These are phyloP conservation scores for Collariella sp. DNA, from an alignment of 495 filamentous ascomycete species.

Conservation along the genomic window DNA sequence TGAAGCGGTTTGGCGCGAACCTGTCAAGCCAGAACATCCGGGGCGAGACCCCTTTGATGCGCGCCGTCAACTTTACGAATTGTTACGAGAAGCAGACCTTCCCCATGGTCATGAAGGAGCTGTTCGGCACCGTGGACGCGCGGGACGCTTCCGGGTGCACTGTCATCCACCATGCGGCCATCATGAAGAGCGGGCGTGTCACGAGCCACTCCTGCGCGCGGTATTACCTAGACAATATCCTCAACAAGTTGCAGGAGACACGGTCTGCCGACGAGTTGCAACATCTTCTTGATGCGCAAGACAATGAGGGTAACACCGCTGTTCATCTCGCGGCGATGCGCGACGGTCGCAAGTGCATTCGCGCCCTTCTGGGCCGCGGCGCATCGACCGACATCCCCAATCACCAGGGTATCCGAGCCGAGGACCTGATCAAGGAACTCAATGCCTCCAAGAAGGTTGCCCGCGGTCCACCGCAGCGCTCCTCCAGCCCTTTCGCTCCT, in stretches of 20 bases:
- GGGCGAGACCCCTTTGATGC: slow-evolving; percentile 89
- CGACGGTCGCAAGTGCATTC: slow-evolving; percentile 63
- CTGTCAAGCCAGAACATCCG: slow-evolving; percentile 59
- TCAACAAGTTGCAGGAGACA: slow-evolving; percentile 69
- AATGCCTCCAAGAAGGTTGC: slow-evolving; percentile 42
- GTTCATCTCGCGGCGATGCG: slow-evolving; percentile 77
- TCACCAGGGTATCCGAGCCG: slow-evolving; percentile 64
- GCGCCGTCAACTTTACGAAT: slow-evolving; percentile 92
- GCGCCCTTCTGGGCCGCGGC: slow-evolving; percentile 61
- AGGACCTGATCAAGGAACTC: slow-evolving; percentile 57
- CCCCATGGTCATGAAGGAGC: slow-evolving; percentile 65
- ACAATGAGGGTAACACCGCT: slow-evolving; percentile 80
- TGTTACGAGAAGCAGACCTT: slow-evolving; percentile 88
- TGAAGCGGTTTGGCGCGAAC: slow-evolving; percentile 67
- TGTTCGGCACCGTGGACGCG: slow-evolving; percentile 65
- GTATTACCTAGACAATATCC: slow-evolving; percentile 87
- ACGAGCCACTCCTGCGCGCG: slow-evolving; percentile 74
- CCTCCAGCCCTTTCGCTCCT: slow-evolving; percentile 55
- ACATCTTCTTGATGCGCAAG: slow-evolving; percentile 60
- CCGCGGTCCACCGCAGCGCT: slow-evolving; percentile 41
- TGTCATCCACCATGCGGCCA: slow-evolving; percentile 86
- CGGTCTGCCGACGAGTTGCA: slow-evolving; percentile 60
- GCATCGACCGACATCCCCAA: slow-evolving; percentile 74
- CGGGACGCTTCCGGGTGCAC: slow-evolving; percentile 71
- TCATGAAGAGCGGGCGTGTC: slow-evolving; percentile 62